Percentiles rank a stretch among this genome's conserved stretches.
Conservation (phyloP, 176 grass and related monocot species). For the Hyparrhenia diplandra region DNA sequence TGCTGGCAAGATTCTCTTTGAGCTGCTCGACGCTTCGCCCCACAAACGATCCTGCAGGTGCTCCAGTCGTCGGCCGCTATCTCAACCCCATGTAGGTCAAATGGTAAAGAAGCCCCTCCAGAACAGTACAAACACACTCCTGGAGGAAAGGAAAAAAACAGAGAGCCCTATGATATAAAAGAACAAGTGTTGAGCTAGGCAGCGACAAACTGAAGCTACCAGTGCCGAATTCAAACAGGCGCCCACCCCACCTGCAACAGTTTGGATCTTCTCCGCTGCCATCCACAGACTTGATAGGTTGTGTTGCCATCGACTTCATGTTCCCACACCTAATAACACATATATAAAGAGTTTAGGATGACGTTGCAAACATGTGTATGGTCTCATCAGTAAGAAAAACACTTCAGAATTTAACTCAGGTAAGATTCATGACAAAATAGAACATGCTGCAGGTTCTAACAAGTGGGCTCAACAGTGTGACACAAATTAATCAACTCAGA, state of each 20-base stretch:
- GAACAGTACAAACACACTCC: constrained; percentile 35
- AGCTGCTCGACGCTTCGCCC: neutral
- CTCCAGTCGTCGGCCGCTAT: constrained; percentile 41
- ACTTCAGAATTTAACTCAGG: too few species aligned
- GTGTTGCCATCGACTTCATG: constrained; percentile 30
- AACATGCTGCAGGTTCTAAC: neutral
- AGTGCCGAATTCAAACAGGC: too few species aligned
- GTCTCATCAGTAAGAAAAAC: too few species aligned
- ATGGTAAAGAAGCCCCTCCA: constrained; percentile 33
- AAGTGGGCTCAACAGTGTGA: neutral
- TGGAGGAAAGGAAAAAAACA: neutral
- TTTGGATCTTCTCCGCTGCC: constrained; percentile 44
- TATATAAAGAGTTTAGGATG: neutral
- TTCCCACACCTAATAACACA: constrained; percentile 26
- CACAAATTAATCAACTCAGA: neutral
- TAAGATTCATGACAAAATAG: neutral
- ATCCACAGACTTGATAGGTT: constrained; percentile 34
- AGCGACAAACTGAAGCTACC: neutral
- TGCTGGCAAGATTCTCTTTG: neutral
- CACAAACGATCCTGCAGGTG: constrained; percentile 46
- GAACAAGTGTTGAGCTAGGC: neutral
- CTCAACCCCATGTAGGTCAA: constrained; percentile 37
- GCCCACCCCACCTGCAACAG: constrained; percentile 35
- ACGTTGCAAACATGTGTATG: neutral
- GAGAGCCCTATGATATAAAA: neutral